Percentiles rank a stretch among this genome's conserved stretches.
phyloP scores from a whole-genome alignment of 768 basidiomycete species.

The Boletus tomentosulus region DNA sequence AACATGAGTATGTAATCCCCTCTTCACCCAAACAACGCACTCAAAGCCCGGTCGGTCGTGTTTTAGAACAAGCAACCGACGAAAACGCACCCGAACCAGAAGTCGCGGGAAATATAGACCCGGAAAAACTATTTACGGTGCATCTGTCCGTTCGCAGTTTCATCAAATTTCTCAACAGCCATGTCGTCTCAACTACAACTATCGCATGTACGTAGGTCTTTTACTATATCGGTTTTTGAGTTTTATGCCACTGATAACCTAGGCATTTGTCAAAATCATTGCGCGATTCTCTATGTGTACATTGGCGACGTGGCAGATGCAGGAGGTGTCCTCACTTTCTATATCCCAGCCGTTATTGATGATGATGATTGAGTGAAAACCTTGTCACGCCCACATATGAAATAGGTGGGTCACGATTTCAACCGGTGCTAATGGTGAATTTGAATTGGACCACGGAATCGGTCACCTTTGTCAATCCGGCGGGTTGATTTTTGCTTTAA shows the following conservation, averaged over 20 bases:
- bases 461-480: neutral
- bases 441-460: neutral
- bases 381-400: neutral
- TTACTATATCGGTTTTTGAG: neutral
- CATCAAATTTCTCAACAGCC: constrained; percentile 75
- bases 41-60: neutral
- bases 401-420: neutral
- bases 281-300: constrained; percentile 85
- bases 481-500: neutral
- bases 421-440: neutral
- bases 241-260: neutral
- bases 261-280: constrained; percentile 83
- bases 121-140: constrained; percentile 57
- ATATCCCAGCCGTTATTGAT: constrained; percentile 75
- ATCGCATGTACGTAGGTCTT: constrained; percentile 67
- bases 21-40: neutral
- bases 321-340: constrained; percentile 84
- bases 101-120: constrained; percentile 36
- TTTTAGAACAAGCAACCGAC: constrained; percentile 25
- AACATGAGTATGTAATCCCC: constrained; percentile 37
- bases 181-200: constrained; percentile 77
- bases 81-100: constrained; percentile 32
- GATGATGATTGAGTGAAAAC: constrained; percentile 35
- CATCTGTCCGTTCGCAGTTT: constrained; percentile 71
- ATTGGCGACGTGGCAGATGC: constrained; percentile 76